Percentiles rank a stretch among this genome's conserved stretches.
phyloP scores from a whole-genome alignment of 1,284 basidiomycete genomes.

The Schizopora paradoxa region DNA sequence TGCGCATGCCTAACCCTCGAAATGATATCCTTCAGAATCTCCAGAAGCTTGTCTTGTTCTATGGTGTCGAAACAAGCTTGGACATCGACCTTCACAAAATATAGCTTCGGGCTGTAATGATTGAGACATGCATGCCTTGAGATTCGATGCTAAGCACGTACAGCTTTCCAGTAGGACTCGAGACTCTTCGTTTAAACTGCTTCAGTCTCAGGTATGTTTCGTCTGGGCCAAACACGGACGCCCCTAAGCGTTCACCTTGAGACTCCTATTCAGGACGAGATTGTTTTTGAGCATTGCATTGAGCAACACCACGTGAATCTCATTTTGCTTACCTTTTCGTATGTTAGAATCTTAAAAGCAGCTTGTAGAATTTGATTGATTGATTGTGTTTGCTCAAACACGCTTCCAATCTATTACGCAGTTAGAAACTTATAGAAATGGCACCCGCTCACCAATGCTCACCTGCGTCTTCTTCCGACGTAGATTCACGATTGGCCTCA shows the following conservation, averaged over 20 bases:
- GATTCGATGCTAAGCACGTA: constrained; percentile 30
- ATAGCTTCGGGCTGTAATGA: constrained; percentile 67
- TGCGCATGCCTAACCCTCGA: constrained; percentile 50
- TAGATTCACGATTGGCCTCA: constrained; percentile 93
- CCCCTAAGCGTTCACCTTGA: constrained; percentile 63
- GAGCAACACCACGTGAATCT: background rate
- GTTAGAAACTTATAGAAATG: background rate
- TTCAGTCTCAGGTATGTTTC: constrained; percentile 77
- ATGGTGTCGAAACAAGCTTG: constrained; percentile 97
- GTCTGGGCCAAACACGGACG: constrained; percentile 78
- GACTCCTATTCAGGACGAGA: constrained; percentile 41
- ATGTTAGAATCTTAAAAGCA: constrained; percentile 80
- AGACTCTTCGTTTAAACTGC: constrained; percentile 57
- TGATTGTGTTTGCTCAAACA: constrained; percentile 39
- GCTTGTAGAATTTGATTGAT: constrained; percentile 85
- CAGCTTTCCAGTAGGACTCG: constrained; percentile 46
- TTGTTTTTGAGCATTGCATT: constrained; percentile 3
- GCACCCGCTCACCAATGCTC: constrained; percentile 1
- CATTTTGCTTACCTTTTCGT: constrained; percentile 62
- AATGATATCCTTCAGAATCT: constrained; percentile 70
- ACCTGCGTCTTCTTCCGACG: constrained; percentile 52
- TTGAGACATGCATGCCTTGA: background rate
- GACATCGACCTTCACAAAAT: constrained; percentile 96
- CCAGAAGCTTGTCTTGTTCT: constrained; percentile 79
- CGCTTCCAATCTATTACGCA: constrained; percentile 23